These are phyloP conservation scores for Hansenula anomala DNA, from an alignment of 1,139 yeast genomes.

Conservation along the genomic window DNA sequence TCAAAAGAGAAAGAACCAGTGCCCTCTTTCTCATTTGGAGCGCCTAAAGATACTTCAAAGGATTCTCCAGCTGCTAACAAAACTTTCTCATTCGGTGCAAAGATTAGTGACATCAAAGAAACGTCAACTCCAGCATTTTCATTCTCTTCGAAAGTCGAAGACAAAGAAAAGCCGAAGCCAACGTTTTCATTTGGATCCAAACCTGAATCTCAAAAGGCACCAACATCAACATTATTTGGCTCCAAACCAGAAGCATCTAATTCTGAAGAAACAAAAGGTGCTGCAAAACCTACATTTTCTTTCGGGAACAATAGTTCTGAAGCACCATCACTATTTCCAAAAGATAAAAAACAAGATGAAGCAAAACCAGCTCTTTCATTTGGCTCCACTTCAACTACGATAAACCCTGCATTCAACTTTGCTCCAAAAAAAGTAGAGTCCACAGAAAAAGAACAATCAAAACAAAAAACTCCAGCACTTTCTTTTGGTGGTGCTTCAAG, in stretches of 20 bases:
- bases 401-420: constrained; percentile 1
- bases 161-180: not conserved
- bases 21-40: not conserved
- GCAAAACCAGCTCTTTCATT: constrained; percentile 1
- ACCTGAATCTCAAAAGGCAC: not conserved
- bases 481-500: constrained; percentile 2
- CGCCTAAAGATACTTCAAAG: not conserved
- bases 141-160: not conserved
- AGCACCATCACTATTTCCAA: not conserved
- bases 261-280: not conserved
- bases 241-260: not conserved
- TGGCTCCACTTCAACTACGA: not conserved
- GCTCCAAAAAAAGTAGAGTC: not conserved
- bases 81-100: not conserved
- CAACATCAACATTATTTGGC: not conserved
- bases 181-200: not conserved
- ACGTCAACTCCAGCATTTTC: constrained; percentile 3
- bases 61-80: not conserved
- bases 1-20: not conserved
- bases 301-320: not conserved
- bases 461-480: constrained; percentile 8
- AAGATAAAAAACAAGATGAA: not conserved
- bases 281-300: not conserved
- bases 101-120: not conserved
- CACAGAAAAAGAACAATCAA: constrained; percentile 1